Percentiles rank a stretch among this genome's conserved stretches.
These are phyloP conservation scores for Conringia planisiliqua DNA, from an alignment of 345 rosid species.

Conservation along the genomic window DNA sequence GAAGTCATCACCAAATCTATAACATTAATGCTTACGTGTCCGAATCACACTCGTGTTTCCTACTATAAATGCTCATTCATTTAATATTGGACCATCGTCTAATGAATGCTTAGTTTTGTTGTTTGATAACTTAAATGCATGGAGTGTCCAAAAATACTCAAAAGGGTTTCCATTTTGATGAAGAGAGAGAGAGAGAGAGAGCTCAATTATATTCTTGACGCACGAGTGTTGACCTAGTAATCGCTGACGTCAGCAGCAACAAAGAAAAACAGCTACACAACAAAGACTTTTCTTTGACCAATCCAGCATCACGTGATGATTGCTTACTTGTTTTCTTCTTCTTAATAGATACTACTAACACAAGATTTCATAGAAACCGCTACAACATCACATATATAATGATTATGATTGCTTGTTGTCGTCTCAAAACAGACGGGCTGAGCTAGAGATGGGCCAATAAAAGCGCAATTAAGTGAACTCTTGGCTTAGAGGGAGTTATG, in stretches of 20 bases:
- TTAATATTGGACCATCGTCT: slow-evolving; percentile 10
- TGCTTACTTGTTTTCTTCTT: background rate
- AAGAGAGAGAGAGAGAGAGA: background rate
- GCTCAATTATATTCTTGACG: slow-evolving; percentile 19
- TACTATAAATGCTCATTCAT: slow-evolving; percentile 24
- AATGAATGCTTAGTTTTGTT: slow-evolving; percentile 5
- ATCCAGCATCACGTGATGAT: slow-evolving; percentile 28
- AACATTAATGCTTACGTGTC: slow-evolving; percentile 74
- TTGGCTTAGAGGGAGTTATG: too few relatives aligned
- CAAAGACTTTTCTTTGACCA: slow-evolving; percentile 29
- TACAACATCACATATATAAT: background rate
- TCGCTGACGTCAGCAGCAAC: slow-evolving; percentile 19
- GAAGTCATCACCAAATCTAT: slow-evolving; percentile 64
- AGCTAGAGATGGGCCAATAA: background rate
- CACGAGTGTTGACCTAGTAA: slow-evolving; percentile 26
- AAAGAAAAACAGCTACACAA: slow-evolving; percentile 33
- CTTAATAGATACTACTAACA: too few relatives aligned
- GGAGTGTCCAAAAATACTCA: background rate
- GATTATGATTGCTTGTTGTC: background rate
- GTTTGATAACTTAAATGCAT: slow-evolving; percentile 17
- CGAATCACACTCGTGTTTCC: slow-evolving; percentile 31
- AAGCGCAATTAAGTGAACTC: background rate
- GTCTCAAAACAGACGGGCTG: background rate
- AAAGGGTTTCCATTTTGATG: background rate
- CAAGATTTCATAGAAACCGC: background rate